Percentiles rank a stretch among this genome's conserved stretches.
Evolutionary conservation across 1,284 basidiomycete genomes (phyloP).

Genomic region (Sporisorium scitamineum): DNA sequence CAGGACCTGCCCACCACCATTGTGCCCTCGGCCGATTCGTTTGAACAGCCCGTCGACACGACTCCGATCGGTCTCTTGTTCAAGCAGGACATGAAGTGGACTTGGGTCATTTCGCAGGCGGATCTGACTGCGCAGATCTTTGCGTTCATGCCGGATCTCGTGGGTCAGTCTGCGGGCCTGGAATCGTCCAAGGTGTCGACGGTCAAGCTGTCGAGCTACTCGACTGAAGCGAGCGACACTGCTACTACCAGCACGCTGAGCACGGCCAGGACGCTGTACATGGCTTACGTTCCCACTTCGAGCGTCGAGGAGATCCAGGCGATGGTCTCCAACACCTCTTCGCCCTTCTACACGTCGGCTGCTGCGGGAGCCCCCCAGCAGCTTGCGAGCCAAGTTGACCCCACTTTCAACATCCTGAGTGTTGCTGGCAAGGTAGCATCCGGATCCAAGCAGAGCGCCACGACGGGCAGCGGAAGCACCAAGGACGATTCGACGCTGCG

Average conservation of each 20-base stretch:
- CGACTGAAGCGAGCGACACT: slow-evolving; percentile 14
- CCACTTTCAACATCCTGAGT: slow-evolving; percentile 54
- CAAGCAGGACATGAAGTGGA: slow-evolving; percentile 60
- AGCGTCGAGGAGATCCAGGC: slow-evolving; percentile 39
- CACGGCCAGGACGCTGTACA: slow-evolving; percentile 53
- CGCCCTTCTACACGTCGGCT: slow-evolving; percentile 57
- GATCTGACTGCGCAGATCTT: slow-evolving; percentile 66
- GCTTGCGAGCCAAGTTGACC: slow-evolving; percentile 60
- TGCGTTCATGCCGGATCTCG: slow-evolving; percentile 63
- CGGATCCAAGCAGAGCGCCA: slow-evolving; percentile 13
- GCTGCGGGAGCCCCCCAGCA: slow-evolving; percentile 51
- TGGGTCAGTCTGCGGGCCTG: slow-evolving; percentile 42
- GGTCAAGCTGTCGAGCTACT: slow-evolving; percentile 53
- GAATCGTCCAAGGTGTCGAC: slow-evolving; percentile 50
- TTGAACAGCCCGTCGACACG: slow-evolving; percentile 44
- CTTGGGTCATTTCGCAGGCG: slow-evolving; percentile 59
- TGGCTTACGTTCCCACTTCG: slow-evolving; percentile 58
- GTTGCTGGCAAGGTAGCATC: slow-evolving; percentile 26
- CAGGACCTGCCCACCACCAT: slow-evolving; percentile 47
- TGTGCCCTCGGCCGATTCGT: slow-evolving; percentile 44
- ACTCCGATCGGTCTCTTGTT: slow-evolving; percentile 58
- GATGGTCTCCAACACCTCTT: slow-evolving; percentile 44
- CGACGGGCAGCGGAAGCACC: slow-evolving; percentile 6
- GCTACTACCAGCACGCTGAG: slow-evolving; percentile 13
- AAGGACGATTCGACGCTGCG: slow-evolving; percentile 35